Conservation (phyloP, 164 flowering plant genomes). For the grape (Vitis vinifera) region ASM3070453v1 NC_081821.1:1191501-1192000, state of each 20-base stretch:
- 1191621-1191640: no score
- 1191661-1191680: not conserved
- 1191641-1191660: no score
- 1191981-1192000: not conserved
- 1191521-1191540: no score
- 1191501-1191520: no score
- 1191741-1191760: not conserved
- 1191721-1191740: not conserved
- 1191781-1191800: conserved; percentile 82
- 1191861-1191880: conserved; percentile 94
- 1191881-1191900: conserved; percentile 88
- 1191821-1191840: conserved; percentile 71
- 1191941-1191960: conserved; percentile 90
- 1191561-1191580: no score
- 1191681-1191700: not conserved
- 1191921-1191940: conserved; percentile 75
- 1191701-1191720: not conserved
- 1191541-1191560: no score
- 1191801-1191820: conserved; percentile 76
- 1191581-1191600: no score
- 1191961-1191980: conserved; percentile 13
- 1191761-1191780: not conserved
- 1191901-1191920: conserved; percentile 94
- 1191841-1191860: conserved; percentile 66
- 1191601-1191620: no score